Conservation (phyloP, 768 basidiomycete genomes). For the Baorangia bicolor region DNA sequence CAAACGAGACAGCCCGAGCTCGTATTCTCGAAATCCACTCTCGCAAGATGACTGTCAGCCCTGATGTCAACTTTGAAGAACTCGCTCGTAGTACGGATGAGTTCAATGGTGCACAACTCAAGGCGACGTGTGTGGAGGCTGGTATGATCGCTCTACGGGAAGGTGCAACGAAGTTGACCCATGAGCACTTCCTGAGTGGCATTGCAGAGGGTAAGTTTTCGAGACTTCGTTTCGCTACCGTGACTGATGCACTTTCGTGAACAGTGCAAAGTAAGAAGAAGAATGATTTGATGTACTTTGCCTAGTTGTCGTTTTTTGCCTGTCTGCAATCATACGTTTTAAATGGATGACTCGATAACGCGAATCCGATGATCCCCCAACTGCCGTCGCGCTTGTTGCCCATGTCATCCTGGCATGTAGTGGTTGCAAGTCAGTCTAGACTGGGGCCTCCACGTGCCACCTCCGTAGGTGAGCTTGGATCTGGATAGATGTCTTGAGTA, state of each 20-base stretch:
- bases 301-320: slow-evolving; percentile 43
- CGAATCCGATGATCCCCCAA: background rate
- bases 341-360: background rate
- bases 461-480: background rate
- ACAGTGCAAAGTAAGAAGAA: slow-evolving; percentile 99
- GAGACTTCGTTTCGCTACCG: background rate
- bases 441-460: background rate
- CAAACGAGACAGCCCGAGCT: slow-evolving; percentile 94
- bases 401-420: background rate
- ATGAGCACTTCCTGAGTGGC: slow-evolving; percentile 95
- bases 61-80: slow-evolving; percentile 96
- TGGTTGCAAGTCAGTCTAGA: background rate
- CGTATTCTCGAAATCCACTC: slow-evolving; percentile 96
- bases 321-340: slow-evolving; percentile 8
- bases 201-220: slow-evolving; percentile 74
- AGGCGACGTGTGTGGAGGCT: slow-evolving; percentile 98
- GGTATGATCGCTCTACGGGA: slow-evolving; percentile 98
- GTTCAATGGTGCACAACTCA: slow-evolving; percentile 95
- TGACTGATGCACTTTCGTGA: slow-evolving; percentile 29
- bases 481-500: background rate
- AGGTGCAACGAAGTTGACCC: slow-evolving; percentile 82
- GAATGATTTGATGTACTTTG: slow-evolving; percentile 95
- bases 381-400: too few species aligned
- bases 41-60: slow-evolving; percentile 87
- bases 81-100: slow-evolving; percentile 96